phyloP scores from a whole-genome alignment of 306 rosid genomes.

The Cicer judaicum region DNA sequence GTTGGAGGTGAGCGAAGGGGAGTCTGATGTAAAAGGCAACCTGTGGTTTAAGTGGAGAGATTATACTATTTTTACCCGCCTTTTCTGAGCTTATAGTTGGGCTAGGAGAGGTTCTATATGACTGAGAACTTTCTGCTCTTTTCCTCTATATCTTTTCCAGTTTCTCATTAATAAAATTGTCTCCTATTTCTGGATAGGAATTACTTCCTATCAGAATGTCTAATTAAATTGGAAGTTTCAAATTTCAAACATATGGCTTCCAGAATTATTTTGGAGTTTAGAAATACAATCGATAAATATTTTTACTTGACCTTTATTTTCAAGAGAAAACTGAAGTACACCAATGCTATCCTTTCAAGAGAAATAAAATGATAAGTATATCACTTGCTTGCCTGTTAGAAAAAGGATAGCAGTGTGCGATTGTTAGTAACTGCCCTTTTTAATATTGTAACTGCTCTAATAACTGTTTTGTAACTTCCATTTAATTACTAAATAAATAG shows the following conservation, averaged over 20 bases:
- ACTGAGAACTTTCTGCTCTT: neutral
- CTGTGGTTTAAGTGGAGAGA: neutral
- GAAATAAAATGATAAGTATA: no score
- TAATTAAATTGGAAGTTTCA: conserved; percentile 13
- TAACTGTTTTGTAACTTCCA: no score
- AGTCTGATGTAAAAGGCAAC: conserved; percentile 6
- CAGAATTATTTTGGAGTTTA: conserved; percentile 13
- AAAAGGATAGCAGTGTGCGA: conserved; percentile 6
- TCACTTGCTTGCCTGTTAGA: neutral
- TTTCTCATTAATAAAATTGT: conserved; percentile 4
- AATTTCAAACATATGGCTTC: neutral
- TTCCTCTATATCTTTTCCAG: neutral
- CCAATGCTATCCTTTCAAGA: neutral
- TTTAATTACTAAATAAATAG: no score
- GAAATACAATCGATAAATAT: neutral
- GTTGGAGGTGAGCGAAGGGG: conserved; percentile 11
- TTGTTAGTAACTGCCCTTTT: no score
- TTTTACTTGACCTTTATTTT: neutral
- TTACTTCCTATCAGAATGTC: conserved; percentile 2
- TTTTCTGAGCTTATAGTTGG: neutral
- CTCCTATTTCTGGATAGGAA: neutral
- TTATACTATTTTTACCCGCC: neutral
- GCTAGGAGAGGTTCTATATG: neutral
- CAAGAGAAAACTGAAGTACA: conserved; percentile 1
- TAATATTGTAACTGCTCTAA: no score